Percentiles rank a stretch among this genome's conserved stretches.
Conservation (phyloP, 345 rosid species). For the Trapa bicornis region DNA sequence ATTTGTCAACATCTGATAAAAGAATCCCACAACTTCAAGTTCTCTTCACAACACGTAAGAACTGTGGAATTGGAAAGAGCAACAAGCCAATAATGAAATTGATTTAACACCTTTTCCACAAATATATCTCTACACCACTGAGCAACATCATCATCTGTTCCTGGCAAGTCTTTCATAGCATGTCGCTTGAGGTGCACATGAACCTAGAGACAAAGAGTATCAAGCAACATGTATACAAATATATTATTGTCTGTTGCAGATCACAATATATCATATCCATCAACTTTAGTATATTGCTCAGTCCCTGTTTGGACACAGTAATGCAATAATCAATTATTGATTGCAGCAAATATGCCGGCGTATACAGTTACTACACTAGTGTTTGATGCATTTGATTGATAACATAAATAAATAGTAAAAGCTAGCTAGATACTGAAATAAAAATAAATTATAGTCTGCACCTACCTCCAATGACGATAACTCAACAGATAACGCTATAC, state of each 20-base stretch:
- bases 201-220: constrained; percentile 34
- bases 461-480: no score
- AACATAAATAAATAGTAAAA: no score
- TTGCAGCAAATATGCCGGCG: no score
- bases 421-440: no score
- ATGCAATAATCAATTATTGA: no score
- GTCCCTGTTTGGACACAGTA: no score
- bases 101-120: constrained; percentile 49
- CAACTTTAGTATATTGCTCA: neutral
- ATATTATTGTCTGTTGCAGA: neutral
- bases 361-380: no score
- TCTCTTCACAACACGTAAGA: neutral
- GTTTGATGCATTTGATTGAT: no score
- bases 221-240: neutral
- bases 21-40: neutral
- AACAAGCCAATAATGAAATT: neutral
- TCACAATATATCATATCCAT: neutral
- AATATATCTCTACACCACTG: constrained; percentile 92
- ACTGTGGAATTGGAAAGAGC: neutral
- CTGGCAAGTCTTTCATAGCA: constrained; percentile 74
- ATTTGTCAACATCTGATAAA: no score
- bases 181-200: constrained; percentile 63
- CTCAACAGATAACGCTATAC: no score
- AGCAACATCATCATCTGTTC: constrained; percentile 65
- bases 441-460: no score